Percentiles rank a stretch among this genome's conserved stretches.
Evolutionary conservation across 768 basidiomycete species (phyloP).

Genomic region (Agaricus blazei): DNA sequence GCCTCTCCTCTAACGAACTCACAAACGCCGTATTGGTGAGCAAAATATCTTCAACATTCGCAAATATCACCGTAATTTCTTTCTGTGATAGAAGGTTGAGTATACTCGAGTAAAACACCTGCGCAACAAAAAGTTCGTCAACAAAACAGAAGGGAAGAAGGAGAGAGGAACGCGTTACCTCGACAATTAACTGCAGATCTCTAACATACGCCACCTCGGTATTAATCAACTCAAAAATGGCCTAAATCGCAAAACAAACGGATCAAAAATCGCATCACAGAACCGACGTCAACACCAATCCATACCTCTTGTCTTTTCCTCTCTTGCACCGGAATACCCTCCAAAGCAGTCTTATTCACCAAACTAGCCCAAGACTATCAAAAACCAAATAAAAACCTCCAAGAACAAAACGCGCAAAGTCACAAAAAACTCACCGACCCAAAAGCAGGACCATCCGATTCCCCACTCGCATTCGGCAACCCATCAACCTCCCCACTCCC

Average conservation of each 20-base stretch:
- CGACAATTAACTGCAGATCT: conserved; percentile 87
- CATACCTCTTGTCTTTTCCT: conserved; percentile 83
- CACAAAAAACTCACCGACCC: conserved; percentile 45
- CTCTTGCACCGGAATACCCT: conserved; percentile 73
- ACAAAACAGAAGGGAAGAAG: background rate
- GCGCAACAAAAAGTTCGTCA: background rate
- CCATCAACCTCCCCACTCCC: conserved; percentile 1
- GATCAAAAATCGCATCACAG: background rate
- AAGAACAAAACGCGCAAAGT: background rate
- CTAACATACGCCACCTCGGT: conserved; percentile 90
- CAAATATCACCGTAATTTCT: conserved; percentile 80
- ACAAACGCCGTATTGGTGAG: conserved; percentile 88
- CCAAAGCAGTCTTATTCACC: conserved; percentile 78
- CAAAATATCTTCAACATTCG: conserved; percentile 90
- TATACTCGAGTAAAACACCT: conserved; percentile 86
- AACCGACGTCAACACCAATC: background rate
- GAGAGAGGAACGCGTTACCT: conserved; percentile 41
- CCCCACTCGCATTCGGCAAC: conserved; percentile 14
- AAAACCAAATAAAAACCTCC: background rate
- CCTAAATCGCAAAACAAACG: conserved; percentile 30
- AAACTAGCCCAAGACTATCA: conserved; percentile 87
- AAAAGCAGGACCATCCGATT: conserved; percentile 56
- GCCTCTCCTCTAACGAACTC: conserved; percentile 86
- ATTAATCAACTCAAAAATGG: conserved; percentile 91
- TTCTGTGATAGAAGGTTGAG: conserved; percentile 67